A percentile compares a stretch with the other conserved stretches of the same genome.
Evolutionary conservation across 1,284 basidiomycete species (phyloP).

Genomic region (Irpex sp.): DNA sequence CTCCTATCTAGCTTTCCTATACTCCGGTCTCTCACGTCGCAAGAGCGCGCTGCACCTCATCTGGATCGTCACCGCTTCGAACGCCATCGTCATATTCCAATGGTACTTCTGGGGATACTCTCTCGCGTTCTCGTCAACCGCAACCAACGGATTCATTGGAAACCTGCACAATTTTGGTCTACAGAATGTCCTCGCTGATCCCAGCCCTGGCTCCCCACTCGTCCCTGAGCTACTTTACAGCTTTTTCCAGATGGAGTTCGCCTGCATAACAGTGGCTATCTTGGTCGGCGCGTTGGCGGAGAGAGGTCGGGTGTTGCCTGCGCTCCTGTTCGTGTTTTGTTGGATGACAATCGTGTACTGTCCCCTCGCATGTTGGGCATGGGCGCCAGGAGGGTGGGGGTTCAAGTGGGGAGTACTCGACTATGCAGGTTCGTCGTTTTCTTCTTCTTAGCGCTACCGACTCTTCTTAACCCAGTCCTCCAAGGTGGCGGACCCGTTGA

Average conservation of each 20-base stretch:
- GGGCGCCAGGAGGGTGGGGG: slow-evolving; percentile 82
- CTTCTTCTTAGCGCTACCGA: not conserved
- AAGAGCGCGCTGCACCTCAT: slow-evolving; percentile 69
- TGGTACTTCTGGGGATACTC: slow-evolving; percentile 90
- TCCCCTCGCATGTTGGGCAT: slow-evolving; percentile 77
- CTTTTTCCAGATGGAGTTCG: slow-evolving; percentile 90
- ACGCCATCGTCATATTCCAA: slow-evolving; percentile 84
- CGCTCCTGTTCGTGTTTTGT: slow-evolving; percentile 83
- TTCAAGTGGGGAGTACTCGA: slow-evolving; percentile 90
- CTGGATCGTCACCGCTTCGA: slow-evolving; percentile 67
- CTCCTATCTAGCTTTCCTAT: slow-evolving; percentile 65
- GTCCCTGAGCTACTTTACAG: slow-evolving; percentile 75
- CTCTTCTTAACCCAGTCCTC: slow-evolving; percentile 14
- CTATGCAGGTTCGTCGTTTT: slow-evolving; percentile 54
- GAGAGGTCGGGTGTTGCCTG: slow-evolving; percentile 82
- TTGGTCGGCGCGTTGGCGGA: slow-evolving; percentile 85
- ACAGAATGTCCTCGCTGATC: slow-evolving; percentile 67
- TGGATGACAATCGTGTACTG: slow-evolving; percentile 88
- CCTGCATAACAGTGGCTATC: slow-evolving; percentile 73
- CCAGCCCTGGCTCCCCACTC: slow-evolving; percentile 73
- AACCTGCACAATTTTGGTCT: slow-evolving; percentile 73
- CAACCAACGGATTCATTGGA: slow-evolving; percentile 78
- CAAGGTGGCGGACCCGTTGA: slow-evolving; percentile 90
- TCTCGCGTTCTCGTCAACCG: slow-evolving; percentile 75
- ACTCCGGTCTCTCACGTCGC: slow-evolving; percentile 82